Evolutionary conservation across 163 green algal genomes (phyloP).

Genomic region (Scenedesmus sp.): DNA sequence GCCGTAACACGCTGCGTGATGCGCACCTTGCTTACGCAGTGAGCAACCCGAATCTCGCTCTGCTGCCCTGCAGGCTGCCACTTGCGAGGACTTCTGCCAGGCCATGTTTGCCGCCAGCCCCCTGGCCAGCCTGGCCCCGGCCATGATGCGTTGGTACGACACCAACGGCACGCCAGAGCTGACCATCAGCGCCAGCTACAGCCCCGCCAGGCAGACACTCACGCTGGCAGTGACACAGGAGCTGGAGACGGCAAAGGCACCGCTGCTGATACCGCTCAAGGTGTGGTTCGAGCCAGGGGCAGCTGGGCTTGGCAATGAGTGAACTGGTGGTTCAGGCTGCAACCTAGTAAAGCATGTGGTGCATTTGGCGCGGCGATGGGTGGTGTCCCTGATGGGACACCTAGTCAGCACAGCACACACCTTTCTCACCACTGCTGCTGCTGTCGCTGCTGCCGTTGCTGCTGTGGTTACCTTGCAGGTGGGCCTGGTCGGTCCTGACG

Average conservation of each 20-base stretch:
- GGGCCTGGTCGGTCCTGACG: slow-evolving; percentile 61
- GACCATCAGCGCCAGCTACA: slow-evolving; percentile 61
- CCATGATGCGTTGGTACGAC: slow-evolving; percentile 71
- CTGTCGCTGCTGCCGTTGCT: not conserved
- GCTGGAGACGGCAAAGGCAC: slow-evolving; percentile 68
- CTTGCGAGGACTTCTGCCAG: slow-evolving; percentile 91
- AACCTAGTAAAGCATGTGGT: not conserved
- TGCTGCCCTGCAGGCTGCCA: slow-evolving; percentile 83
- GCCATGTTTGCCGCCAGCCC: slow-evolving; percentile 92
- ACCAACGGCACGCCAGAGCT: slow-evolving; percentile 84
- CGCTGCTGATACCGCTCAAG: slow-evolving; percentile 75
- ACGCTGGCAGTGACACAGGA: slow-evolving; percentile 76
- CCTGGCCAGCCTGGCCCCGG: slow-evolving; percentile 68
- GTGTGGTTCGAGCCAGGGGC: slow-evolving; percentile 38
- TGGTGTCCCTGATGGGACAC: not conserved
- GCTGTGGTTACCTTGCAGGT: slow-evolving; percentile 74
- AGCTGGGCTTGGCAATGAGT: not conserved
- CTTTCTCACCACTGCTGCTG: not conserved
- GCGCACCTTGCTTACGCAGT: no score
- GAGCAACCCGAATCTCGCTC: no score
- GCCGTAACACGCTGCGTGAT: no score
- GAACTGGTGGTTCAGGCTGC: no score
- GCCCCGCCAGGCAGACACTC: slow-evolving; percentile 77
- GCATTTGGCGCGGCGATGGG: not conserved
- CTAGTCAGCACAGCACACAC: not conserved